These are phyloP conservation scores for Porcisia hertigi DNA, from an alignment of 208 protist genomes.

Conservation along the genomic window DNA sequence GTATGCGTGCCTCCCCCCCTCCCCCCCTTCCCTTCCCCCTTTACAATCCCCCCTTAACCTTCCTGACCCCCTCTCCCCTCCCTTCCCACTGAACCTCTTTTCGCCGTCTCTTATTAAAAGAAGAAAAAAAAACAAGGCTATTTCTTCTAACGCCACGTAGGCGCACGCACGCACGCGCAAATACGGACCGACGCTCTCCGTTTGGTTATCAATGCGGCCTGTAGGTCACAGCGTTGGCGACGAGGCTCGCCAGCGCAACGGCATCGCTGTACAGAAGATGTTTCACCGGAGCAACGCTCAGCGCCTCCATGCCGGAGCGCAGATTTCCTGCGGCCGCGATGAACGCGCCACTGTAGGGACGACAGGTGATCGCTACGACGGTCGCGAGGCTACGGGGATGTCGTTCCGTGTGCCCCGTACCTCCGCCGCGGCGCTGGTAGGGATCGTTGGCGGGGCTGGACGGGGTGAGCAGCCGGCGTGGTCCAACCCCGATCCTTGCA, in stretches of 20 bases:
- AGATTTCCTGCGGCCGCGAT: not conserved
- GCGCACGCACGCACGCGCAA: not conserved
- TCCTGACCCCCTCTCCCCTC: not conserved
- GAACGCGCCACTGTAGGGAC: not conserved
- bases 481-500: slow-evolving; percentile 24
- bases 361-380: not conserved
- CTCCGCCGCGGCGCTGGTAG: slow-evolving; percentile 26
- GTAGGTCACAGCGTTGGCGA: slow-evolving; percentile 4
- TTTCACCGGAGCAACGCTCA: slow-evolving; percentile 21
- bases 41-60: no score
- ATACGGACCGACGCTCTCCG: not conserved
- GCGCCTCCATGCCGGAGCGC: not conserved
- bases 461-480: slow-evolving; percentile 20
- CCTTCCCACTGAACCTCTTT: not conserved
- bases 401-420: slow-evolving; percentile 14
- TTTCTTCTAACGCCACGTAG: not conserved
- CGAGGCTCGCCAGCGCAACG: slow-evolving; percentile 43
- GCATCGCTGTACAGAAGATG: slow-evolving; percentile 45
- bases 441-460: not conserved
- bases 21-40: no score
- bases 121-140: no score
- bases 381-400: slow-evolving; percentile 7
- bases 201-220: not conserved
- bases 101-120: no score
- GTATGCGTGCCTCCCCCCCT: not conserved